A percentile compares a stretch with the other conserved stretches of the same genome.
These are phyloP conservation scores for Colletotrichum eremochloae DNA, from an alignment of 2,329 filamentous ascomycete genomes.

Conservation along the genomic window DNA sequence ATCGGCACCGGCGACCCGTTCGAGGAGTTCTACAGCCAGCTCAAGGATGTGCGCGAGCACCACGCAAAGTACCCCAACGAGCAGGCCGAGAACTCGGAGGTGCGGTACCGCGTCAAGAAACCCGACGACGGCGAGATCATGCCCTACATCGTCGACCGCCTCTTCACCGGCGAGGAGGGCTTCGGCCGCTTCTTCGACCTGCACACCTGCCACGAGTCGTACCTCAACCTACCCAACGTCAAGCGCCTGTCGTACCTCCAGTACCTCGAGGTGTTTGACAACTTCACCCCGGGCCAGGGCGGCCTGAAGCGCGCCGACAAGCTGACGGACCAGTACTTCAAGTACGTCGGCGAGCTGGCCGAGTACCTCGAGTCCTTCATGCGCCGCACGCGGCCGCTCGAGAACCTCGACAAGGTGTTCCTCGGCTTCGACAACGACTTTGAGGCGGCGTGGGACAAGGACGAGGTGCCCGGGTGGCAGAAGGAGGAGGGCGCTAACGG, in stretches of 20 bases:
- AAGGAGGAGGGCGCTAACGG: constrained; percentile 61
- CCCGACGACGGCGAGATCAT: constrained; percentile 73
- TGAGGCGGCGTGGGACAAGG: constrained; percentile 82
- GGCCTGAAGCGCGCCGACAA: constrained; percentile 86
- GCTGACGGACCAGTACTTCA: constrained; percentile 92
- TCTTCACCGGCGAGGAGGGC: constrained; percentile 96
- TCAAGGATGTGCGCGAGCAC: constrained; percentile 85
- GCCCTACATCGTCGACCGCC: constrained; percentile 81
- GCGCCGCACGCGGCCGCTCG: constrained; percentile 84
- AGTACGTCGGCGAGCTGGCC: constrained; percentile 84
- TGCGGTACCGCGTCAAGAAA: constrained; percentile 83
- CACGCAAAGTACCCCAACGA: constrained; percentile 94
- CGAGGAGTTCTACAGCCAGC: constrained; percentile 90
- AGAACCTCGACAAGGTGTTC: constrained; percentile 86
- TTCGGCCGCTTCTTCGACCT: constrained; percentile 95
- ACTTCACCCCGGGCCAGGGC: constrained; percentile 80
- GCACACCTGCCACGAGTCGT: constrained; percentile 85
- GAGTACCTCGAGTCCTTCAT: constrained; percentile 91
- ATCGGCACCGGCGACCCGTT: constrained; percentile 89
- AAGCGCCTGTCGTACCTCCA: constrained; percentile 92
- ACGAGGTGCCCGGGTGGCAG: constrained; percentile 85
- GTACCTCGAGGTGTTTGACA: constrained; percentile 92
- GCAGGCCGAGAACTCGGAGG: constrained; percentile 93
- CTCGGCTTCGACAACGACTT: constrained; percentile 86
- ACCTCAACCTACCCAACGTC: constrained; percentile 88